A percentile compares a stretch with the other conserved stretches of the same genome.
Conservation (phyloP, 345 rosid species). For the Syzygium oleosum region DNA sequence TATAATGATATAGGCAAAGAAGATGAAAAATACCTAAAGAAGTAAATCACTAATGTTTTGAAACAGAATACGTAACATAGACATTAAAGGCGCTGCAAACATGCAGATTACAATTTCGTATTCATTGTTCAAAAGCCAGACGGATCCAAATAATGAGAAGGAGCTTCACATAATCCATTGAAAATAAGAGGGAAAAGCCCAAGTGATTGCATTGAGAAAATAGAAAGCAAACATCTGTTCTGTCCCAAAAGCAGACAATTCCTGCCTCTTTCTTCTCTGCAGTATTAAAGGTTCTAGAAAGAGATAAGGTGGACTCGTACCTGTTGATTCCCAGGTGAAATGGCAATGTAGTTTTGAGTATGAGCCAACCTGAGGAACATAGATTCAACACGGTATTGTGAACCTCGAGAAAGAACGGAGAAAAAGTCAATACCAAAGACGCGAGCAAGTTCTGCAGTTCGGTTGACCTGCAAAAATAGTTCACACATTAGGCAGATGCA, state of each 20-base stretch:
- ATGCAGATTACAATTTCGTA: background rate
- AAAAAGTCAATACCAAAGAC: constrained; percentile 95
- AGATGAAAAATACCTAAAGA: background rate
- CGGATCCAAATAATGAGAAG: background rate
- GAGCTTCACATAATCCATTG: background rate
- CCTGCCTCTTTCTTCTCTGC: background rate
- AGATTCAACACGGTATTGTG: constrained; percentile 96
- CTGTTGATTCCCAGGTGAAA: constrained; percentile 95
- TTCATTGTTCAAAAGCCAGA: background rate
- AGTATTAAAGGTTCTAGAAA: background rate
- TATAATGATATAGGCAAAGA: background rate
- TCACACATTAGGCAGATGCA: background rate
- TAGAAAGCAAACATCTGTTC: background rate
- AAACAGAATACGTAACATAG: background rate
- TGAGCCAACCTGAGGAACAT: constrained; percentile 95
- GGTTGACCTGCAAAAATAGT: constrained; percentile 70
- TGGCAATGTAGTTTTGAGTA: constrained; percentile 85
- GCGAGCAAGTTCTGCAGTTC: constrained; percentile 98
- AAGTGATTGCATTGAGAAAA: background rate
- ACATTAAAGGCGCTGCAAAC: background rate
- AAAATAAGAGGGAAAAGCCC: background rate
- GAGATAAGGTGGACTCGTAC: constrained; percentile 17
- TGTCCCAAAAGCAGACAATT: background rate
- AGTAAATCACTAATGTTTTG: background rate
- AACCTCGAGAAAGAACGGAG: constrained; percentile 98